Base-by-base conservation (phyloP, 169 alveolate genomes). In the Cryptosporidium ubiquitum region DNA sequence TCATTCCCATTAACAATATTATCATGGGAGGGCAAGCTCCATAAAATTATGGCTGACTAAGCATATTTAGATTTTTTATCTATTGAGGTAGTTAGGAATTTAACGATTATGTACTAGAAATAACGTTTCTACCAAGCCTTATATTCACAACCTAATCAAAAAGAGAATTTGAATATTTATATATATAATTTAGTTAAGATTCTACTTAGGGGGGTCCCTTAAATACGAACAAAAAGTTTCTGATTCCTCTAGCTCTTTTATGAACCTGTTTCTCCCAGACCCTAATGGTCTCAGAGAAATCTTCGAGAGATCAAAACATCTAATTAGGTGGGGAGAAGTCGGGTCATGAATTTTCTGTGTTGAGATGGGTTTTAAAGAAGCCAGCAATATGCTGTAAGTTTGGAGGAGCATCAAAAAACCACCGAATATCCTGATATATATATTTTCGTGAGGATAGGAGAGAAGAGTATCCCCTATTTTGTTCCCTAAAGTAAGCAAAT, bases 1-100 rank as follows among this genome's bases (percentile, higher is more conserved):
- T 97, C 93, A 97, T 97, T 60, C 99, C 99, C 42, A 97, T 97
- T 84, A 97, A 96, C 93, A 96, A 96, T 86, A 97, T 97, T 60
- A 95, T 97, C 71, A 96, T 95, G 69, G 96, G 96, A 23, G 85
- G 91, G 20, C 86, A 84, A 33, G 31, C 39, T 64, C 42, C 47
- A 57, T 68, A 70, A 66, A 66, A 5, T 66, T 9, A 10, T 33
- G 31, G 35, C 44, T 42, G 64, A 69, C 23, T 42, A 69, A 37
- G 42, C 42, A 5, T n/a, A 7, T 29, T 14, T 40, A 47, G 58
- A 47, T 39, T 14, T 51, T 69, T 47, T 42, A 69, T 39, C 42
- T 69, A 44, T 44, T 39, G 44, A 44, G 61, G 5, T 69, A 69
- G 84, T 26, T 69, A 69, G 84, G 84, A 69, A 44, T 69, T 69